A percentile compares a stretch with the other conserved stretches of the same genome.
phyloP scores from a whole-genome alignment of 2,329 filamentous ascomycete genomes.

The Fusarium sp. region DNA sequence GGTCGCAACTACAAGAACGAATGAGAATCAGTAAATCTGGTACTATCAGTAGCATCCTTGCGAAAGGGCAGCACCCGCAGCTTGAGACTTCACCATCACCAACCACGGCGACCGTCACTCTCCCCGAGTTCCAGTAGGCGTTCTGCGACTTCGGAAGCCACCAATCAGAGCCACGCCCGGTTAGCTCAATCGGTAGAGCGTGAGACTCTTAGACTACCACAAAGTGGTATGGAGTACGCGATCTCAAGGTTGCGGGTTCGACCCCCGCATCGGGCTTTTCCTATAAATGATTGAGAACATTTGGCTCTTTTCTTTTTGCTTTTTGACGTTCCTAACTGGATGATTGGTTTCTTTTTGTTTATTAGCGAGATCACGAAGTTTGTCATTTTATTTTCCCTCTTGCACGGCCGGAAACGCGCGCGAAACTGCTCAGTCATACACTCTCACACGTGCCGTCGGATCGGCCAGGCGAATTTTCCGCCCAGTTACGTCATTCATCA shows the following conservation, averaged over 20 bases:
- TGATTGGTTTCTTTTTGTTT: neutral
- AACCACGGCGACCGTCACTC: neutral
- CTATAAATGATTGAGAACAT: conserved; percentile 39
- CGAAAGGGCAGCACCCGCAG: neutral
- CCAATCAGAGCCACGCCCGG: conserved; percentile 36
- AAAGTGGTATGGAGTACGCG: conserved; percentile 17
- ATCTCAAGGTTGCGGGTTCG: conserved; percentile 70
- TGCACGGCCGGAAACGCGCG: neutral
- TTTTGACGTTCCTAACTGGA: neutral
- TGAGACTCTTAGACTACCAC: conserved; percentile 68
- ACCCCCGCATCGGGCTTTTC: conserved; percentile 58
- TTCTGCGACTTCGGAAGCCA: neutral
- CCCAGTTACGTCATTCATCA: conserved; percentile 20
- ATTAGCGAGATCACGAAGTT: neutral
- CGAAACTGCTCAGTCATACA: neutral
- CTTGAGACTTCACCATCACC: neutral
- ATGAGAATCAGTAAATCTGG: neutral
- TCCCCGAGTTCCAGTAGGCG: neutral
- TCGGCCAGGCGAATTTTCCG: conserved; percentile 23
- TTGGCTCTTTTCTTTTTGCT: neutral
- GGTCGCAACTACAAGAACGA: neutral
- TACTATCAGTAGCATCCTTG: neutral
- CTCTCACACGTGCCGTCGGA: conserved; percentile 9
- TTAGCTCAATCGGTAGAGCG: conserved; percentile 65
- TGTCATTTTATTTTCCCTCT: neutral